A percentile compares a stretch with the other conserved stretches of the same genome.
Evolutionary conservation across 495 filamentous ascomycete genomes (phyloP).

Genomic region (Tuber magnatum): DNA sequence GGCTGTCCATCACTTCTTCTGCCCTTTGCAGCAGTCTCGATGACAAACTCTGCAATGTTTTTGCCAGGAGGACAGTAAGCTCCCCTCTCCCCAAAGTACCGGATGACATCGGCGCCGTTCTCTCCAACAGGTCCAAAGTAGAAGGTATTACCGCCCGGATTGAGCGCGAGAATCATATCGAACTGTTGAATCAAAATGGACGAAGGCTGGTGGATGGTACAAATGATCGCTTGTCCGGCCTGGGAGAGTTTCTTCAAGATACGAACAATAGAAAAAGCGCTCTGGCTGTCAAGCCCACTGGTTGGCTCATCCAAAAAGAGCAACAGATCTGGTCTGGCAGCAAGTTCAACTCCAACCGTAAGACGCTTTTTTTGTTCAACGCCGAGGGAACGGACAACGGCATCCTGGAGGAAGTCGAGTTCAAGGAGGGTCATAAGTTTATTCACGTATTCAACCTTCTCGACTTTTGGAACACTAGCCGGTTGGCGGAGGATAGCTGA

Average conservation of each 20-base stretch:
- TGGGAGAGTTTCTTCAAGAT: slow-evolving; percentile 77
- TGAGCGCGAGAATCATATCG: slow-evolving; percentile 64
- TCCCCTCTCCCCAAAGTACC: slow-evolving; percentile 60
- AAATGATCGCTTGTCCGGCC: slow-evolving; percentile 61
- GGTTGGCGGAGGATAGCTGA: slow-evolving; percentile 60
- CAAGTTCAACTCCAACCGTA: slow-evolving; percentile 84
- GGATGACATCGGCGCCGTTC: slow-evolving; percentile 53
- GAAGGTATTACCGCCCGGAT: slow-evolving; percentile 63
- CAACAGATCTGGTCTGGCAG: slow-evolving; percentile 69
- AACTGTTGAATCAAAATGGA: slow-evolving; percentile 60
- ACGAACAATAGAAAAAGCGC: slow-evolving; percentile 67
- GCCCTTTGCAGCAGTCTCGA: slow-evolving; percentile 65
- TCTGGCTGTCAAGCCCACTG: slow-evolving; percentile 72
- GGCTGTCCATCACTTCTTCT: slow-evolving; percentile 49
- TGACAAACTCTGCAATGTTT: slow-evolving; percentile 80
- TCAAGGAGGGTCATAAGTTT: slow-evolving; percentile 57
- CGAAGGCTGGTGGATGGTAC: slow-evolving; percentile 64
- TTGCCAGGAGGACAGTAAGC: slow-evolving; percentile 55
- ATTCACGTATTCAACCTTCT: slow-evolving; percentile 57
- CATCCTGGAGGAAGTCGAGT: slow-evolving; percentile 52
- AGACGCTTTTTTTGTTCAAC: slow-evolving; percentile 63
- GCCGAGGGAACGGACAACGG: slow-evolving; percentile 33
- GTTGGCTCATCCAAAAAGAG: slow-evolving; percentile 76
- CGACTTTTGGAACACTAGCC: slow-evolving; percentile 48
- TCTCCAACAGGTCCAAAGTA: slow-evolving; percentile 64